Evolutionary conservation across 495 filamentous ascomycete genomes (phyloP).

Genomic region (Podospora anserina): DNA sequence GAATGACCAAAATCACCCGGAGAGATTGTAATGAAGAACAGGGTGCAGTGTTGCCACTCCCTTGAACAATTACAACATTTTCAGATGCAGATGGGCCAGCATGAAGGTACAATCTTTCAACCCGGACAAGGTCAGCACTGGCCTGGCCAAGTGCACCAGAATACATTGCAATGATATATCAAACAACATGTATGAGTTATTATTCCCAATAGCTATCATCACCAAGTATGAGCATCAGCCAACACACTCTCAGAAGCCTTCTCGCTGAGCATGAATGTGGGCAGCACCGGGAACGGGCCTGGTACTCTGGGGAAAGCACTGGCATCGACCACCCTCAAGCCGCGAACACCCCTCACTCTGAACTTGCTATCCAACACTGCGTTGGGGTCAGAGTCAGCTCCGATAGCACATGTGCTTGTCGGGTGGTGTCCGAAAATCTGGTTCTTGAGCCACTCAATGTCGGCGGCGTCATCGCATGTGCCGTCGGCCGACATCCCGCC

Average conservation of each 20-base stretch:
- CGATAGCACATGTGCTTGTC: constrained; percentile 54
- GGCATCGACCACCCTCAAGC: constrained; percentile 55
- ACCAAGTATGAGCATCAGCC: constrained; percentile 23
- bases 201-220: background rate
- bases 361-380: constrained; percentile 55
- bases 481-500: constrained; percentile 48
- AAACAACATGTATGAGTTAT: background rate
- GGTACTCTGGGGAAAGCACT: constrained; percentile 55
- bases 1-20: background rate
- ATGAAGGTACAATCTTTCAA: too few relatives aligned
- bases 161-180: too few relatives aligned
- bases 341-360: constrained; percentile 49
- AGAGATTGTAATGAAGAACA: background rate
- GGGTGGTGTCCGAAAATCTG: constrained; percentile 51
- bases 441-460: constrained; percentile 38
- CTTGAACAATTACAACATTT: background rate
- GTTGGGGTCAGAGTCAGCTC: constrained; percentile 41
- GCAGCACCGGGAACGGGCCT: constrained; percentile 57
- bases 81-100: background rate
- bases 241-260: constrained; percentile 57
- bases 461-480: constrained; percentile 48
- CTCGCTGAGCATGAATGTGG: constrained; percentile 59
- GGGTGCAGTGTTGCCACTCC: background rate
- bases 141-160: too few relatives aligned
- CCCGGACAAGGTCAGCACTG: too few relatives aligned